These are phyloP conservation scores for Irpex lacteus DNA, from an alignment of 1,284 basidiomycete species.

Conservation along the genomic window DNA sequence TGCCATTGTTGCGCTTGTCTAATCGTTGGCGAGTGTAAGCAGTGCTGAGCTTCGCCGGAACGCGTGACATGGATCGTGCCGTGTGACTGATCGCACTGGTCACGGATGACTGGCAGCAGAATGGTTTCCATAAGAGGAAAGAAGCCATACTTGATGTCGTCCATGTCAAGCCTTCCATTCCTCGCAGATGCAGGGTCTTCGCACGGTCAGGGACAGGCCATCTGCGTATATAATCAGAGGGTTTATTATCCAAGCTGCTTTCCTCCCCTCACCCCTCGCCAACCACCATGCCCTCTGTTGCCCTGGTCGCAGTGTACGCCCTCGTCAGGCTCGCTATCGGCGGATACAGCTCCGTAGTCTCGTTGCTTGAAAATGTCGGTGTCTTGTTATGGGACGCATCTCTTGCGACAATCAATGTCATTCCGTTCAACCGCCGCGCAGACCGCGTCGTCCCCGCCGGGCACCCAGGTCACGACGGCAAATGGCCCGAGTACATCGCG, in stretches of 20 bases:
- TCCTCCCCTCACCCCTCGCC: neutral
- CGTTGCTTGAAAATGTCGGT: slow-evolving; percentile 11
- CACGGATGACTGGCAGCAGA: neutral
- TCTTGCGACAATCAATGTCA: slow-evolving; percentile 52
- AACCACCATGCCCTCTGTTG: slow-evolving; percentile 9
- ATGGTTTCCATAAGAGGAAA: neutral
- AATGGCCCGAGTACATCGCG: slow-evolving; percentile 65
- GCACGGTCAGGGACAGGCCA: neutral
- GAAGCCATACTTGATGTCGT: slow-evolving; percentile 6
- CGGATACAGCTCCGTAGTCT: slow-evolving; percentile 9
- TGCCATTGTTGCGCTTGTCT: neutral
- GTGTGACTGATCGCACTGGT: neutral
- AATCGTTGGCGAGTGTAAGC: too few relatives aligned
- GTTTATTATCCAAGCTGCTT: neutral
- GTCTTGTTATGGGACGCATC: slow-evolving; percentile 39
- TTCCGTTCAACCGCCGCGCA: slow-evolving; percentile 45
- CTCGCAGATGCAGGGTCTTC: neutral
- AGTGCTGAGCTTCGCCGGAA: too few relatives aligned
- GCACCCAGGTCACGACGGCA: slow-evolving; percentile 55
- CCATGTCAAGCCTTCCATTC: slow-evolving; percentile 1
- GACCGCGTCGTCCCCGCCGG: slow-evolving; percentile 57
- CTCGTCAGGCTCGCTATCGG: slow-evolving; percentile 17
- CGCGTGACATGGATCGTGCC: neutral
- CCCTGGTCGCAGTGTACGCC: slow-evolving; percentile 13
- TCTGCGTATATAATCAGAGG: neutral